A percentile compares a stretch with the other conserved stretches of the same genome.
Conservation (phyloP, 257 asterid species). For the Gynochthodes officinalis region DNA sequence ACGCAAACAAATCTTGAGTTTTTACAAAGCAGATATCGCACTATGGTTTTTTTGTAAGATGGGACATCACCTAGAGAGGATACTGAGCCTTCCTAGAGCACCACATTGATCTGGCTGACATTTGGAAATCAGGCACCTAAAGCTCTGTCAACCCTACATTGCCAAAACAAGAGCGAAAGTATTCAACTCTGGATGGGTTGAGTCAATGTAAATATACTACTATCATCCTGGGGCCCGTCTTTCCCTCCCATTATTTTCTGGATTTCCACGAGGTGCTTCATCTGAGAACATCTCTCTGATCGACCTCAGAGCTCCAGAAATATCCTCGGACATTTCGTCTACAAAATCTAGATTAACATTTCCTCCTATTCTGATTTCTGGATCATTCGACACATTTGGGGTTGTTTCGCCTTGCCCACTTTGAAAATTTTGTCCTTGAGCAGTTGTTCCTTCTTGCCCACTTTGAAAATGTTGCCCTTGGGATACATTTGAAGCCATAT, state of each 20-base stretch:
- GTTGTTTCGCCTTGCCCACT: conserved; percentile 31
- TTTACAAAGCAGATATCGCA: not conserved
- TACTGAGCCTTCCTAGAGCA: not conserved
- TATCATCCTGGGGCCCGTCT: conserved; percentile 42
- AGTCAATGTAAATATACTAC: not conserved
- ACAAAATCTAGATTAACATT: conserved; percentile 38
- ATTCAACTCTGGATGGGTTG: not conserved
- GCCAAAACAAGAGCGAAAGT: not conserved
- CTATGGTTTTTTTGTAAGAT: not conserved
- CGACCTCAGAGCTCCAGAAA: conserved; percentile 67
- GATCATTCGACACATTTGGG: conserved; percentile 29
- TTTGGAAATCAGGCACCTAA: not conserved
- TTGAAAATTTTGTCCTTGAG: conserved; percentile 32
- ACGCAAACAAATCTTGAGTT: not conserved
- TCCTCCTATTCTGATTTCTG: conserved; percentile 40
- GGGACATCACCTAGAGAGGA: not conserved
- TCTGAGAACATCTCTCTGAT: conserved; percentile 73
- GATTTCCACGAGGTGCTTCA: conserved; percentile 37
- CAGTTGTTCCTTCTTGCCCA: conserved; percentile 30
- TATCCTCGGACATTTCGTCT: conserved; percentile 52
- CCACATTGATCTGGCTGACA: not conserved
- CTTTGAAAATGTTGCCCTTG: conserved; percentile 33
- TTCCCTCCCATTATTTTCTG: conserved; percentile 39
- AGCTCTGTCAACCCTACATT: not conserved
- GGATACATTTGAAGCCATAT: conserved; percentile 40